Percentiles rank a stretch among this genome's conserved stretches.
phyloP scores from a whole-genome alignment of 306 rosid genomes.

The Rosa lucieae region DNA sequence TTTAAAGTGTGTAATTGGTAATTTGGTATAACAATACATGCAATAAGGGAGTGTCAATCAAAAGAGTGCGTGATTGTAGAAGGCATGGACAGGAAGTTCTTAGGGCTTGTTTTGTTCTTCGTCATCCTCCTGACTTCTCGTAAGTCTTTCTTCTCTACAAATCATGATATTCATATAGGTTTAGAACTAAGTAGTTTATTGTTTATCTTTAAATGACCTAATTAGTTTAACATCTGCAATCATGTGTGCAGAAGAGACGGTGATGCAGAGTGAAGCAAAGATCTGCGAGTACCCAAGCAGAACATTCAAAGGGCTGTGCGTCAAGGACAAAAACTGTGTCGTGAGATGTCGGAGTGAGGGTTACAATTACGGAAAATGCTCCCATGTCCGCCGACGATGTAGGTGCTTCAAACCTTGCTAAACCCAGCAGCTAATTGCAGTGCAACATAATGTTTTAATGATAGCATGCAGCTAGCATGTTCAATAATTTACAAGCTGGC shows the following conservation, averaged over 20 bases:
- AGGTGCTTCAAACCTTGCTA: neutral
- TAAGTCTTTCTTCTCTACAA: constrained; percentile 1
- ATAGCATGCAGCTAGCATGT: neutral
- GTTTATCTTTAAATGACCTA: neutral
- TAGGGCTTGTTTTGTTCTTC: neutral
- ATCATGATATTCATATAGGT: neutral
- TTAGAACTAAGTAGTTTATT: neutral
- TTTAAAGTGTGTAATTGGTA: neutral
- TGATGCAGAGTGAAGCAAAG: neutral
- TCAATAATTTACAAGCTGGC: neutral
- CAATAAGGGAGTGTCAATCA: neutral
- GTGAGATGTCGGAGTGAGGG: neutral
- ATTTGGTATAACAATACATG: neutral
- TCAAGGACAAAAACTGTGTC: neutral
- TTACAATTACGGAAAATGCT: constrained; percentile 1
- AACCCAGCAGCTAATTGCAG: too few species aligned
- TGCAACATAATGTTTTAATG: too few species aligned
- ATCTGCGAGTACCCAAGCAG: neutral
- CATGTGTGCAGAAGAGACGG: neutral
- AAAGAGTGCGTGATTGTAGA: neutral
- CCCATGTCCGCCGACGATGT: neutral
- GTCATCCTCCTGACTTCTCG: neutral
- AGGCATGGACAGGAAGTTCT: neutral
- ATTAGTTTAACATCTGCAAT: neutral
- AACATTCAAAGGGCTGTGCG: neutral